Evolutionary conservation across 2,329 filamentous ascomycete species (phyloP), one percentile per base, ranked within the genome.

Genomic region (Juglanconis juglandina): DNA sequence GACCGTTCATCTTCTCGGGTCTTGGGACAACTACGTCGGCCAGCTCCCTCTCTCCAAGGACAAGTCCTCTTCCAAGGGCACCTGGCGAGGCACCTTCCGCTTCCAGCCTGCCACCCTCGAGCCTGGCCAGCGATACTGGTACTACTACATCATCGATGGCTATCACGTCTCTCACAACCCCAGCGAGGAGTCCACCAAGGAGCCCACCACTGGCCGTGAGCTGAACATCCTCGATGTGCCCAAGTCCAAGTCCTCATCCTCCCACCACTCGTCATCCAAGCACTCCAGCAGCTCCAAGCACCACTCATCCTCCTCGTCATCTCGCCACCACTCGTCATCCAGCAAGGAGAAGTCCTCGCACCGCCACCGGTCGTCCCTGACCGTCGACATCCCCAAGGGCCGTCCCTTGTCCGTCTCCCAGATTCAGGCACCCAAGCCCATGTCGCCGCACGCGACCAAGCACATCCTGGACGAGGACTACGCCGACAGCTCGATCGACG

Each of bases 141-240:
- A 98, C 88, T 99, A 99, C 87, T 99, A 97, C 85, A 97, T 98
- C 87, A 95, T 98, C 77, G 95, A 99, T 76, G 95, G 95, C 69
- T 97, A 97, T 87, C 93, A 97, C 77, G 89, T 96, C 75, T 93
- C 93, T 64, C 94, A 98, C 84, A 95, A 98, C 80, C 93, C 94
- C 68, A 91, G 90, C 75, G 88, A 92, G 75, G 82, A 90, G 71
- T 94, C 89, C 73, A 96, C 91, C 73, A 89, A 90, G 68, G 95
- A 99, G 83, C 93, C 94, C 74, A 98, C 93, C 76, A 98, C 95
- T 60, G 92, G 93, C 79, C 94, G 95, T 76, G 92, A 93, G 78
- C 85, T 99, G 70, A 99, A 99, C 86, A 91, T 96, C 78, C 91
- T 99, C 76, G 93, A 98, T 76, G 91, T 96, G 64, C 90, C 92